phyloP scores from a whole-genome alignment of 2,329 filamentous ascomycete species.

The Claviceps fusiformis region DNA sequence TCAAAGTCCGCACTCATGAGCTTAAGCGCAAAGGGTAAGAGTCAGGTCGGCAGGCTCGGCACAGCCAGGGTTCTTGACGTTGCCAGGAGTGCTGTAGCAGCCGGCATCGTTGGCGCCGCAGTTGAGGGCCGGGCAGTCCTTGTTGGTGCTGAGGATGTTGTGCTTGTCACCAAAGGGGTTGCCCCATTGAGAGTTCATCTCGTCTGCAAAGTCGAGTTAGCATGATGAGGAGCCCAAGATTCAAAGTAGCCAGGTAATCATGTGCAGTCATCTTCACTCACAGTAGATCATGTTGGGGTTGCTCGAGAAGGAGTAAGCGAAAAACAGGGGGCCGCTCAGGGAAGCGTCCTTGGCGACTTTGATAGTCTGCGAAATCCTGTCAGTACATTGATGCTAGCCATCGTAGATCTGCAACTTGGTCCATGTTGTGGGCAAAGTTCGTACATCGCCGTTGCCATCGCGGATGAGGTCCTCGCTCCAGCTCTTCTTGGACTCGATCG shows the following conservation, averaged over 20 bases:
- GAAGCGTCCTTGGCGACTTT: conserved; percentile 26
- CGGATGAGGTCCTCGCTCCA: too few relatives aligned
- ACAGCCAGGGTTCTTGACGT: conserved; percentile 24
- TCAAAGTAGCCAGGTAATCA: background rate
- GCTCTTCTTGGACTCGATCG: conserved; percentile 17
- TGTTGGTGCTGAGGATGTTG: conserved; percentile 23
- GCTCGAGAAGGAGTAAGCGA: conserved; percentile 26
- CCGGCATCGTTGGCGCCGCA: conserved; percentile 20
- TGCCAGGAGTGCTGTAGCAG: conserved; percentile 26
- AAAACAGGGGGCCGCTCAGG: conserved; percentile 24
- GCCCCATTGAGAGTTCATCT: conserved; percentile 25
- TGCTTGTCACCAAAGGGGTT: conserved; percentile 25
- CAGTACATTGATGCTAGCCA: background rate
- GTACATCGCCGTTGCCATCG: too few relatives aligned
- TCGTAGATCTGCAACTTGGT: background rate
- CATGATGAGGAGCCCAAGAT: background rate
- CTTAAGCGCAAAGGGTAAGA: conserved; percentile 16
- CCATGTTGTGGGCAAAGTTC: too few relatives aligned
- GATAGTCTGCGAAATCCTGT: conserved; percentile 19
- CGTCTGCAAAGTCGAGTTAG: conserved; percentile 15
- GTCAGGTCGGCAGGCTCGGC: conserved; percentile 25
- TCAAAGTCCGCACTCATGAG: background rate
- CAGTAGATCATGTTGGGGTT: conserved; percentile 26
- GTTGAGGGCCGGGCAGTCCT: conserved; percentile 24
- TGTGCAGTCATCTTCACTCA: conserved; percentile 11